Conservation (phyloP, 768 basidiomycete genomes). For the Jaapia argillacea region DNA sequence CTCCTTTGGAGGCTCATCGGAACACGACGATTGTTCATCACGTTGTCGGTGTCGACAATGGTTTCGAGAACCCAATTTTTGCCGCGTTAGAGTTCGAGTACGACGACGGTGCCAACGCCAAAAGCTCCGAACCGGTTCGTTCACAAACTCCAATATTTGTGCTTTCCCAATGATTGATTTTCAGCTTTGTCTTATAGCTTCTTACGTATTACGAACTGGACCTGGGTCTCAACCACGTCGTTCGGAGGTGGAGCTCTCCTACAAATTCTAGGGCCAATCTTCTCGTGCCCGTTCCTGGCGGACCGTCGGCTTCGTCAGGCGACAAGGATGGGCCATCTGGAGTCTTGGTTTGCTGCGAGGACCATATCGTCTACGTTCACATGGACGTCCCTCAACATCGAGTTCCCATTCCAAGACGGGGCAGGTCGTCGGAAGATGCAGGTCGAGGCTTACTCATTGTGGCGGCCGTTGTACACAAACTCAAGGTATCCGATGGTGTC, state of each 20-base stretch:
- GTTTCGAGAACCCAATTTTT: conserved; percentile 96
- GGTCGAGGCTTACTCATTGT: conserved; percentile 84
- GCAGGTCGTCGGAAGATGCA: conserved; percentile 78
- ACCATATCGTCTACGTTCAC: conserved; percentile 96
- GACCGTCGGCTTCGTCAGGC: conserved; percentile 88
- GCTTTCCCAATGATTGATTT: not conserved
- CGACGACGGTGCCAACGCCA: conserved; percentile 88
- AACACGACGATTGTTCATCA: conserved; percentile 92
- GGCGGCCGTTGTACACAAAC: conserved; percentile 98
- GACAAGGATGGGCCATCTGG: conserved; percentile 96
- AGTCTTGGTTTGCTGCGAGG: conserved; percentile 96
- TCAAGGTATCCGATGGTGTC: conserved; percentile 58
- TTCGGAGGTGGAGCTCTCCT: conserved; percentile 97
- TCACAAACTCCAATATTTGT: no score
- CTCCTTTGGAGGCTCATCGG: conserved; percentile 96
- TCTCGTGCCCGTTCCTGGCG: conserved; percentile 96
- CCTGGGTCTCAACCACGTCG: conserved; percentile 95
- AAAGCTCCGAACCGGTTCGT: conserved; percentile 82
- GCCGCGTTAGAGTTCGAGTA: conserved; percentile 97
- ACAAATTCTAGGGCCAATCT: conserved; percentile 93
- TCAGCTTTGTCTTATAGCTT: conserved; percentile 44
- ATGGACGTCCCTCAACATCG: conserved; percentile 91
- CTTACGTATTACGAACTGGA: conserved; percentile 98
- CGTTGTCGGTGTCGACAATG: conserved; percentile 92
- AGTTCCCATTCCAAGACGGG: conserved; percentile 86